phyloP scores from a whole-genome alignment of 148 eudicot species.

The Amaranthus cruentus region DNA sequence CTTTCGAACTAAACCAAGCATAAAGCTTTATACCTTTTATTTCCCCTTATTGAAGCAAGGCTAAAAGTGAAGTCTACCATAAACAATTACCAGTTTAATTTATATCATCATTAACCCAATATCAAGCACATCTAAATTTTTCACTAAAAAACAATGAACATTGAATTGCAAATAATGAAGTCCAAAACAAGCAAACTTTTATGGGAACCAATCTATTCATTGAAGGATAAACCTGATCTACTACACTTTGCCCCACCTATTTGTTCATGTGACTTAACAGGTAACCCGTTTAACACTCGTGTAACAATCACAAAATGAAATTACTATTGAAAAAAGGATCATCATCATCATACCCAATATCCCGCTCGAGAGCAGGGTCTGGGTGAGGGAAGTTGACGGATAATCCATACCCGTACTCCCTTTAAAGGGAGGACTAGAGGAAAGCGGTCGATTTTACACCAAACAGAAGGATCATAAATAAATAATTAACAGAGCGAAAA shows the following conservation, averaged over 20 bases:
- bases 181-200: slow-evolving; percentile 1
- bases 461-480: too few species aligned
- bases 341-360: too few species aligned
- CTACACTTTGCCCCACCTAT: not conserved
- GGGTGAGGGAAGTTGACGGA: too few species aligned
- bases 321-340: not conserved
- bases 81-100: not conserved
- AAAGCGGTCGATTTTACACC: too few species aligned
- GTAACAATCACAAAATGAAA: not conserved
- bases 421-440: too few species aligned
- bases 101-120: not conserved
- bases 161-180: not conserved
- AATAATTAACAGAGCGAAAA: not conserved
- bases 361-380: too few species aligned
- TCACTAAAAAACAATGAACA: slow-evolving; percentile 7
- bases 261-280: too few species aligned
- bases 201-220: not conserved
- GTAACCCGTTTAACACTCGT: too few species aligned
- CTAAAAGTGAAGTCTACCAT: not conserved
- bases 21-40: not conserved
- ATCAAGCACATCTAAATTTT: not conserved
- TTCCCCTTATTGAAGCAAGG: not conserved
- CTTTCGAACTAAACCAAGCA: not conserved
- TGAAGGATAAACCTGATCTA: not conserved
- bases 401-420: too few species aligned